phyloP scores from a whole-genome alignment of 116 monocot genomes.

The Posidonia oceanica region DNA sequence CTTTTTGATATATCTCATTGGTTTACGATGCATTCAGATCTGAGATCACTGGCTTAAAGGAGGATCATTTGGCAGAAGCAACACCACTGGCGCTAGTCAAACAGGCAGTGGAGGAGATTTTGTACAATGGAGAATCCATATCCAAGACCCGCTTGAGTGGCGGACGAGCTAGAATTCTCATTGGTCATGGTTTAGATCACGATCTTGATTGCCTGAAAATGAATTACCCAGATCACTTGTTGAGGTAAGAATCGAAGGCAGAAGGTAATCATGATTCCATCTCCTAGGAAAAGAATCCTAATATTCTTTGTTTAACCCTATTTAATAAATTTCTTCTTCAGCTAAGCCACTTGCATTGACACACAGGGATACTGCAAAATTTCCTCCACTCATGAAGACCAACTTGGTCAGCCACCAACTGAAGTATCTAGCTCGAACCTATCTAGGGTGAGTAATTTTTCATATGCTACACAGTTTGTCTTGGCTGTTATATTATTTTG shows the following conservation, averaged over 20 bases:
- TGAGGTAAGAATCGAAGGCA: slow-evolving; percentile 20
- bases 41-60: slow-evolving; percentile 42
- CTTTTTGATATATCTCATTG: not conserved
- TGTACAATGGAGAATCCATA: slow-evolving; percentile 38
- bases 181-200: slow-evolving; percentile 46
- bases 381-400: slow-evolving; percentile 39
- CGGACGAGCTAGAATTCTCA: slow-evolving; percentile 43
- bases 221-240: slow-evolving; percentile 42
- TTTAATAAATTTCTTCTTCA: too few species aligned
- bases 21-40: slow-evolving; percentile 17
- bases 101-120: slow-evolving; percentile 24
- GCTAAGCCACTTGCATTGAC: not conserved
- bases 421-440: slow-evolving; percentile 47
- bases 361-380: slow-evolving; percentile 45
- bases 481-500: not conserved
- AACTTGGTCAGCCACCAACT: slow-evolving; percentile 38
- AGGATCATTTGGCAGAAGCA: slow-evolving; percentile 28
- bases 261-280: not conserved
- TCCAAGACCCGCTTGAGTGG: slow-evolving; percentile 18
- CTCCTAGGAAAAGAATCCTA: not conserved
- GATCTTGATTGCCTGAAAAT: slow-evolving; percentile 42
- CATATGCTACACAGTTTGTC: not conserved
- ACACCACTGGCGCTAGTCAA: slow-evolving; percentile 16
- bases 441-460: slow-evolving; percentile 34
- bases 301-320: not conserved